Base-by-base conservation (phyloP, 768 basidiomycete genomes). In the Tricholoma sp. region DNA sequence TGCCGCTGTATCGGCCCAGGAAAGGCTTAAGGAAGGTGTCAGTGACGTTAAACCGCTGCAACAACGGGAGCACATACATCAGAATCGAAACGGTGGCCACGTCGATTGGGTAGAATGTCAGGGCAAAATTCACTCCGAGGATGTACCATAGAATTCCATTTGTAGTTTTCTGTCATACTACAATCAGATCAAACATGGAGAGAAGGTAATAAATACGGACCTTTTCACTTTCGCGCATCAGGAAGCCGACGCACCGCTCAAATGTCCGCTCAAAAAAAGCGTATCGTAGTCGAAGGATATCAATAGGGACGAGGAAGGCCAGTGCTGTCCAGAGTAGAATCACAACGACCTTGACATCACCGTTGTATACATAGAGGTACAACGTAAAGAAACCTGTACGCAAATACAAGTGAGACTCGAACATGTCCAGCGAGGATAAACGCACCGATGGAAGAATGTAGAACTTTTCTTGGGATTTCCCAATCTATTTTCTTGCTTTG, bases 81-180 rank as follows among this genome's bases (percentile, higher is more conserved):
- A 95, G 79, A 61, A 97, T 88, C 6, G 93, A 81, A 12, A 96
- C 85, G n/a, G 90, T 84, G 10, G 94, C 94, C 32, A 97, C 80
- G 65, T 96, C 94, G 49, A 87, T 77, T 2, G 94, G 94, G 65
- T 91, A 89, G 50, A 85, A 71, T 0, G 80, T 71, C 17, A 97
- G 79, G 13, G 84, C 89, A 64, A 85, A 81, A 58, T 90, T 82
- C 59, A 89, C 91, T 15, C 94, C 94, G 24, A 95, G 70, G 56
- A 96, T 85, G 68, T 96, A 97, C 91, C 89, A 81, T 57, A 96
- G 83, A 29, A 94, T 91, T 1, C 94, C 94, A 64, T 97, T 96
- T 9, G 86, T 80, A 31, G 81, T 75, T 66, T 83, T 76, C 84
- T 91, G 59, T 31, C 29, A 36, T 44, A 24, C 17, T 11, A 50